Base-by-base conservation (phyloP, 2,329 filamentous ascomycete genomes). In the Colletotrichum shisoi region DNA sequence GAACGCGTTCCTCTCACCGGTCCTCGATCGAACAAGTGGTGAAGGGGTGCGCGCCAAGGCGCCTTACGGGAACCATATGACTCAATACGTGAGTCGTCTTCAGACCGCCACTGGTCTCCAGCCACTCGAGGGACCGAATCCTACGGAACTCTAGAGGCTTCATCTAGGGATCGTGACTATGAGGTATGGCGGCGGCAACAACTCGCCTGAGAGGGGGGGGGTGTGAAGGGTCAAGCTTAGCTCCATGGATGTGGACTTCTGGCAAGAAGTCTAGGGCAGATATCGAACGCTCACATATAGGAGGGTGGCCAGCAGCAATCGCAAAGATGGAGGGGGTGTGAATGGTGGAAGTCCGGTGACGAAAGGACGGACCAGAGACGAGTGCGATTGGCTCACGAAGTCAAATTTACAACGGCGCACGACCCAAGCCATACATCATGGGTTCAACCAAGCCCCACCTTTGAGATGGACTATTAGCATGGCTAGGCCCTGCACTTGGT, bases 361-460 rank as follows among this genome's bases (percentile, higher is more conserved):
- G 31, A 39, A 65, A 42, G 31, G 46, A 31, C 17, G 46, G 64
- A 60, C 37, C n/a, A 51, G 54, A 57, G 44, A 27, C 46, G 19
- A 56, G 42, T 48, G 52, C 46, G 60, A 68, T 69, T 69, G 67
- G 67, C 15, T 27, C 19, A n/a, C 17, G n/a, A 19, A 21, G 51
- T 63, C 46, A 45, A 56, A 59, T 46, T 64, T 49, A 57, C 34
- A 60, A 45, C 48, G 59, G 56, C 44, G 59, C 63, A 64, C 54
- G 57, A 40, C 63, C 56, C 63, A 45, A 19, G 42, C 46, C 64
- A 48, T 44, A 60, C 61, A 70, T 70, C 63, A 70, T 70, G 69
- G 69, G 63, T 69, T 51, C 59, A 52, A 58, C 52, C 6, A 11
- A 45, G 60, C 42, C 46, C 61, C 66, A 54, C 66, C 49, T 45